These are phyloP conservation scores for Dovyalis caffra DNA, from an alignment of 345 rosid species.

Conservation along the genomic window DNA sequence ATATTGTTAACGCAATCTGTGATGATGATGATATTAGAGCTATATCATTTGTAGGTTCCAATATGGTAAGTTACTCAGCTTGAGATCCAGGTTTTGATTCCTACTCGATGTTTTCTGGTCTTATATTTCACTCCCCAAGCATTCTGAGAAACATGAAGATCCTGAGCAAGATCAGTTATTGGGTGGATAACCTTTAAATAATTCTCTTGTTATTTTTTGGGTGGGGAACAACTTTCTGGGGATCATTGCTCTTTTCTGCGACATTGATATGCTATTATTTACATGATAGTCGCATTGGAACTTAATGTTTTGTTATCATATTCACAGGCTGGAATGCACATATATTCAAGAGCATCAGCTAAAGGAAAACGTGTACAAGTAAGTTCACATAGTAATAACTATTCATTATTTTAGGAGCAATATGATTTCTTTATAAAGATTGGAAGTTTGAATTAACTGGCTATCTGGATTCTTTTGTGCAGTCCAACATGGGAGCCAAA, in stretches of 20 bases:
- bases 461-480: slow-evolving; percentile 20
- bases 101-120: not conserved
- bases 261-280: not conserved
- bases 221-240: not conserved
- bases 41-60: slow-evolving; percentile 93
- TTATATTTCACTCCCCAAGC: not conserved
- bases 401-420: not conserved
- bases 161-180: not conserved
- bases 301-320: slow-evolving; percentile 12
- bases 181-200: not conserved
- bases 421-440: not conserved
- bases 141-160: not conserved
- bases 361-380: slow-evolving; percentile 98
- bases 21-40: slow-evolving; percentile 80
- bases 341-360: slow-evolving; percentile 84
- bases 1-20: slow-evolving; percentile 90
- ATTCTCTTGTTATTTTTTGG: not conserved
- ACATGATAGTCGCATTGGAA: slow-evolving; percentile 3
- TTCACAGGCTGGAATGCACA: slow-evolving; percentile 95
- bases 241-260: not conserved
- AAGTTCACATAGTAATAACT: slow-evolving; percentile 13
- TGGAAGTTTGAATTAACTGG: slow-evolving; percentile 16
- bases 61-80: slow-evolving; percentile 56
- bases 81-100: not conserved
- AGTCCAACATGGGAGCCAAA: slow-evolving; percentile 99